Conservation (phyloP, 1,139 yeast genomes). For the Suhomyces bolitotheri region DNA sequence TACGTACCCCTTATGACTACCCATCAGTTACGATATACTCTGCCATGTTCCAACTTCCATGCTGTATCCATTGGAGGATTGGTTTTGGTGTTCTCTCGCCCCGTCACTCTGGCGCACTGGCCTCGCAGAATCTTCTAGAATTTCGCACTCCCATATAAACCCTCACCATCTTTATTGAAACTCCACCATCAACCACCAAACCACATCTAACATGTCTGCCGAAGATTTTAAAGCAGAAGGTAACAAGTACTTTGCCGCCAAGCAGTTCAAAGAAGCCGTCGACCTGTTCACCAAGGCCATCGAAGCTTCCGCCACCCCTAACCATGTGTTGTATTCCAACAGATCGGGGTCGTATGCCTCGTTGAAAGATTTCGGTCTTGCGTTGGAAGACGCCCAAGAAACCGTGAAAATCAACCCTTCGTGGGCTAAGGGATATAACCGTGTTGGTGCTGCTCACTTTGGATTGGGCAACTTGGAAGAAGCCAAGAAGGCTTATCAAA, state of each 20-base stretch:
- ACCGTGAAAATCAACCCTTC: conserved; percentile 75
- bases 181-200: conserved; percentile 1
- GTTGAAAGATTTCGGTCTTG: conserved; percentile 67
- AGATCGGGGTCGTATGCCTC: conserved; percentile 94
- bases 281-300: conserved; percentile 85
- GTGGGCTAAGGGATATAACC: conserved; percentile 95
- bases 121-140: conserved; percentile 10
- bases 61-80: no score
- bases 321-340: conserved; percentile 88
- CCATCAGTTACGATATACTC: no score
- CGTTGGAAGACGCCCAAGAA: conserved; percentile 79
- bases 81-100: no score
- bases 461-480: conserved; percentile 79
- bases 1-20: no score
- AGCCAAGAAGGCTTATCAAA: conserved; percentile 68
- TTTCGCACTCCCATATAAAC: conserved; percentile 3
- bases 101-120: no score
- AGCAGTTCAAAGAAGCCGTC: conserved; percentile 78
- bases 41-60: no score
- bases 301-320: conserved; percentile 75
- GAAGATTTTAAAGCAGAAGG: conserved; percentile 82
- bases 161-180: no score
- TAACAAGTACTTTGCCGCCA: conserved; percentile 86
- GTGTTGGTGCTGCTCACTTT: conserved; percentile 90
- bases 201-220: conserved; percentile 42